Base-by-base conservation (phyloP, 2,329 filamentous ascomycete species). In the Pseudodiploospora longispora region DNA sequence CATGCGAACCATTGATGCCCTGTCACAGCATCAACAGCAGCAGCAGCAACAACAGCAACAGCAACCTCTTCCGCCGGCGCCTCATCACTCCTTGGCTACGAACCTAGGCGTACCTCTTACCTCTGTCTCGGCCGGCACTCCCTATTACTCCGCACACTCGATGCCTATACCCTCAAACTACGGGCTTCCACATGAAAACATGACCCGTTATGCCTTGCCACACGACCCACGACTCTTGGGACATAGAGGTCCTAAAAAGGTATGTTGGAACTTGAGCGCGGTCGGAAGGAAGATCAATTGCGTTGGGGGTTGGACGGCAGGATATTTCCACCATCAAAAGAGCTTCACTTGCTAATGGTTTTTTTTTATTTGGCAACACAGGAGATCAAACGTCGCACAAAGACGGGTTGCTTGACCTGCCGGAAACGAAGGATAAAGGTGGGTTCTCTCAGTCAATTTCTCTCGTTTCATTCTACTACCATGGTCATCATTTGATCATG, bases 381-480 rank as follows among this genome's bases (percentile, higher is more conserved):
- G 76, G 76, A 80, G 59, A 80, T 80, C 56, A 80, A 80, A 60
- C 71, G 76, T 49, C 72, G 76, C 53, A 80, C 76, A 38, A 80
- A 80, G 60, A 80, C 76, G 2, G 76, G 76, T n/a, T 80, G 76
- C 52, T 61, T 80, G 59, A 80, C 76, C 37, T 80, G 76, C 61
- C 74, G 76, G 45, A 79, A 78, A 56, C 70, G 76, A 53, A 68
- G 76, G 53, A 80, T 80, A 59, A 80, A 80, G 76, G 76, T 80
- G 62, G 59, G 74, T 31, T 30, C 34, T 36, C 42, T 31, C 5
- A 47, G 29, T 31, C 19, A 41, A 39, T 41, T 19, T 19, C 19
- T 19, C 19, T 19, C 19, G 19, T 3, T 19, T 19, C 19, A 19
- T 19, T 19, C 19, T 19, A 19, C 19, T 19, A 19, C 19, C 19